Conservation (phyloP, 2,329 filamentous ascomycete species). For the Colletotrichum chrysophilum region DNA sequence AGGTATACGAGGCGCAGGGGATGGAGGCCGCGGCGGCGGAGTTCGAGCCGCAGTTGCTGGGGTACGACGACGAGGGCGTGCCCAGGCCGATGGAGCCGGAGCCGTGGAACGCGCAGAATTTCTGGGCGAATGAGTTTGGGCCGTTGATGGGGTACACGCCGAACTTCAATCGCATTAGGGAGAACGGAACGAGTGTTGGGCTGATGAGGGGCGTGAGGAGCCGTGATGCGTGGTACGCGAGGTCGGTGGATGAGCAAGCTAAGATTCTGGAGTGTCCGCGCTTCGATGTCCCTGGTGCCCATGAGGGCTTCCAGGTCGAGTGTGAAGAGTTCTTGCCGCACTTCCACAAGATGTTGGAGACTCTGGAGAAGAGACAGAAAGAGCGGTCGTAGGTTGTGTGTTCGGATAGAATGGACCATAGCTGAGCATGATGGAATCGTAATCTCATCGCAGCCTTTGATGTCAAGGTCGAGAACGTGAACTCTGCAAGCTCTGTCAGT, state of each 20-base stretch:
- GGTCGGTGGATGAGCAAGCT: slow-evolving; percentile 30
- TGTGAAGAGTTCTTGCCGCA: slow-evolving; percentile 29
- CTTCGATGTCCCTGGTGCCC: slow-evolving; percentile 32
- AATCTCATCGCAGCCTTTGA: no score
- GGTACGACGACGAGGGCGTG: slow-evolving; percentile 30
- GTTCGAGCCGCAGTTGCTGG: slow-evolving; percentile 27
- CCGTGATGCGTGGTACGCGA: slow-evolving; percentile 32
- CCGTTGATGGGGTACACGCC: slow-evolving; percentile 26
- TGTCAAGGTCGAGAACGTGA: no score
- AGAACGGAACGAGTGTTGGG: slow-evolving; percentile 30
- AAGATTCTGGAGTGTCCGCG: slow-evolving; percentile 30
- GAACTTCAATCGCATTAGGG: slow-evolving; percentile 28
- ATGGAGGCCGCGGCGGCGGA: slow-evolving; percentile 19
- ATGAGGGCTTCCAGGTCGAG: slow-evolving; percentile 35
- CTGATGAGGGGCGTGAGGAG: slow-evolving; percentile 30
- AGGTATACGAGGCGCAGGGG: slow-evolving; percentile 26
- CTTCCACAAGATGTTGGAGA: slow-evolving; percentile 30
- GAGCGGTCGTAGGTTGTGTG: not conserved
- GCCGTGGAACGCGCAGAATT: slow-evolving; percentile 28
- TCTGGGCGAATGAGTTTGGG: slow-evolving; percentile 34
- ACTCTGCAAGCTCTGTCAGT: not conserved
- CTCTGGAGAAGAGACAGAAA: slow-evolving; percentile 17
- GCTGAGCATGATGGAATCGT: not conserved
- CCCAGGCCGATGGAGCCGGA: slow-evolving; percentile 22
- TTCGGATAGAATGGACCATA: not conserved